phyloP scores from a whole-genome alignment of 805 yeast genomes.

The Candida xiaguanensis region DNA sequence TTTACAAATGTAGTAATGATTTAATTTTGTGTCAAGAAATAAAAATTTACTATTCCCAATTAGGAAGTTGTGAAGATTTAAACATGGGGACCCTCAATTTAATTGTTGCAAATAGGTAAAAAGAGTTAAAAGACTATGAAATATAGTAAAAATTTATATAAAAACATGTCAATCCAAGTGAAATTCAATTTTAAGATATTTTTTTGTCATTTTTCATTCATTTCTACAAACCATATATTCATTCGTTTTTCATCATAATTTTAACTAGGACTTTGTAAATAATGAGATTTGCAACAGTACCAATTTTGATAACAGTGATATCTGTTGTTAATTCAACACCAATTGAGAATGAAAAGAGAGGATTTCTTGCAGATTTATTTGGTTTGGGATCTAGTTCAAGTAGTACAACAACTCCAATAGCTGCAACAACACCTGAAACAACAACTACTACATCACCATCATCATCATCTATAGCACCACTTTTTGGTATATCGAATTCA shows the following conservation, averaged over 20 bases:
- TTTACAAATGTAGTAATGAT: not conserved
- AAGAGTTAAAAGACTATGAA: not conserved
- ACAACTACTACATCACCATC: constrained; percentile 8
- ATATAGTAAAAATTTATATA: not conserved
- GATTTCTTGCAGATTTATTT: constrained; percentile 2
- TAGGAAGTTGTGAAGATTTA: constrained; percentile 1
- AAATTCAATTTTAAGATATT: no score
- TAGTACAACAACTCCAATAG: not conserved
- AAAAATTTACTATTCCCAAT: constrained; percentile 3
- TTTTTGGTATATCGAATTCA: constrained; percentile 1
- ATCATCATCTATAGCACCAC: constrained; percentile 8
- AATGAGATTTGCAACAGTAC: constrained; percentile 7
- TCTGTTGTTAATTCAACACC: constrained; percentile 3
- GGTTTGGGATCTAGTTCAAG: constrained; percentile 1
- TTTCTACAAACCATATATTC: constrained; percentile 2
- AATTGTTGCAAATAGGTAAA: constrained; percentile 2
- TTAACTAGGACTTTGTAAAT: not conserved
- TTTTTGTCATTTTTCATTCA: not conserved
- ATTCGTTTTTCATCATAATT: not conserved
- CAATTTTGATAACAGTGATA: not conserved
- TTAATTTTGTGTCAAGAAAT: not conserved
- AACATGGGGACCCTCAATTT: not conserved
- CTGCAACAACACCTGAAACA: not conserved
- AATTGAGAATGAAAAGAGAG: constrained; percentile 6
- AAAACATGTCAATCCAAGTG: not conserved